These are phyloP conservation scores for Croton setiger DNA, from an alignment of 441 rosid species.

Conservation along the genomic window DNA sequence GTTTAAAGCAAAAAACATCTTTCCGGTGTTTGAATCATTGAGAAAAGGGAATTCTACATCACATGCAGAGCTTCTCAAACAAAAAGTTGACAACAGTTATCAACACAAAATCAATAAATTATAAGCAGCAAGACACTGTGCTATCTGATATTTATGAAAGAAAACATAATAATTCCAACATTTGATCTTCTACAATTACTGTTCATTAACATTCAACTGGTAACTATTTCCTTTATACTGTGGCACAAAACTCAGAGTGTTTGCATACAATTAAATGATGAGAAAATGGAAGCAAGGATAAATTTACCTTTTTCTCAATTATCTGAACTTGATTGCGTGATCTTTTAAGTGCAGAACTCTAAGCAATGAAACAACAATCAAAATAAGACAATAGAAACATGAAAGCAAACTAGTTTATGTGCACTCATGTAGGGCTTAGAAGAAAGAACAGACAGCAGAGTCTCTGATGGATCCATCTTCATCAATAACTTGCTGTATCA, in stretches of 20 bases:
- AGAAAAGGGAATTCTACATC: background rate
- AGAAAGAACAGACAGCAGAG: conserved; percentile 64
- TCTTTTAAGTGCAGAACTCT: conserved; percentile 73
- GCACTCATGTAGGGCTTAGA: background rate
- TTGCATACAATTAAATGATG: background rate
- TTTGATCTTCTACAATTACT: background rate
- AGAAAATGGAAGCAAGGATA: background rate
- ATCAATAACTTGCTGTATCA: conserved; percentile 62
- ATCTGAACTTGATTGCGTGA: conserved; percentile 59
- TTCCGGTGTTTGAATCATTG: background rate
- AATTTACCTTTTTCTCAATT: conserved; percentile 73
- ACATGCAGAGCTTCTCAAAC: background rate
- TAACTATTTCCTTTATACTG: background rate
- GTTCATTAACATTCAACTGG: background rate
- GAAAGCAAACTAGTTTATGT: background rate
- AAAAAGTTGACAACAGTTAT: background rate
- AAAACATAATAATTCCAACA: background rate
- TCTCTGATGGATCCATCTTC: conserved; percentile 81
- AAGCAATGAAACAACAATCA: conserved; percentile 21
- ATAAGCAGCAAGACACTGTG: background rate
- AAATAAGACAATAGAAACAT: conserved; percentile 7
- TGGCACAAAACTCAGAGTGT: background rate
- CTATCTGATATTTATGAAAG: background rate
- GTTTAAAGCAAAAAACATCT: background rate
- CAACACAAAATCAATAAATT: background rate